Conservation (phyloP, 495 filamentous ascomycete genomes). For the Massariosphaeria phaeospora region DNA sequence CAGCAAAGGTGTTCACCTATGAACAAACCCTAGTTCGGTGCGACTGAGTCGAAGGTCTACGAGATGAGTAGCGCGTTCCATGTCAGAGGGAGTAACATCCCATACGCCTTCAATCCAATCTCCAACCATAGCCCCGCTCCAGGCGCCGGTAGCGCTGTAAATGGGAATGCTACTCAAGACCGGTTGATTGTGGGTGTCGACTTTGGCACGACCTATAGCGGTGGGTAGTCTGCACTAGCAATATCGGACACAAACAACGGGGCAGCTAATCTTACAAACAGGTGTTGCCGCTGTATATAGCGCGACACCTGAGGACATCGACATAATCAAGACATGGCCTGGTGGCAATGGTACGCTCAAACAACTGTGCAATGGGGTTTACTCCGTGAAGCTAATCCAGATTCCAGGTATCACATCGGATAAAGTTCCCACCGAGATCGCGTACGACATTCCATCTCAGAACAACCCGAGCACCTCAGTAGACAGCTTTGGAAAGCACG, state of each 20-base stretch:
- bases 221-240: constrained; percentile 3
- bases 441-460: constrained; percentile 29
- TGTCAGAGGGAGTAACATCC: constrained; percentile 20
- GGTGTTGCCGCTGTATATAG: constrained; percentile 73
- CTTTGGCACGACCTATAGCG: constrained; percentile 43
- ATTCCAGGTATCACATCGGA: constrained; percentile 41
- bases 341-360: constrained; percentile 59
- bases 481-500: constrained; percentile 5
- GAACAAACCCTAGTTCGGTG: neutral
- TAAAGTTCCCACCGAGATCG: constrained; percentile 45
- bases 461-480: constrained; percentile 34
- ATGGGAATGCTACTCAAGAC: constrained; percentile 25
- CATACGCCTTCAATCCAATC: constrained; percentile 27
- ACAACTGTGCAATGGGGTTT: no score
- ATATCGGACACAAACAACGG: neutral
- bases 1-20: neutral
- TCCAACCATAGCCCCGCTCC: constrained; percentile 22
- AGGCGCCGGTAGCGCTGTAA: constrained; percentile 2
- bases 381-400: no score
- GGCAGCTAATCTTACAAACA: constrained; percentile 15
- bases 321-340: constrained; percentile 79
- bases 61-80: constrained; percentile 17
- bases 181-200: constrained; percentile 41
- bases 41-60: neutral
- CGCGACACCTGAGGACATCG: constrained; percentile 68